Base-by-base conservation (phyloP, 495 filamentous ascomycete genomes). In the Hyaloscypha bicolor region DNA sequence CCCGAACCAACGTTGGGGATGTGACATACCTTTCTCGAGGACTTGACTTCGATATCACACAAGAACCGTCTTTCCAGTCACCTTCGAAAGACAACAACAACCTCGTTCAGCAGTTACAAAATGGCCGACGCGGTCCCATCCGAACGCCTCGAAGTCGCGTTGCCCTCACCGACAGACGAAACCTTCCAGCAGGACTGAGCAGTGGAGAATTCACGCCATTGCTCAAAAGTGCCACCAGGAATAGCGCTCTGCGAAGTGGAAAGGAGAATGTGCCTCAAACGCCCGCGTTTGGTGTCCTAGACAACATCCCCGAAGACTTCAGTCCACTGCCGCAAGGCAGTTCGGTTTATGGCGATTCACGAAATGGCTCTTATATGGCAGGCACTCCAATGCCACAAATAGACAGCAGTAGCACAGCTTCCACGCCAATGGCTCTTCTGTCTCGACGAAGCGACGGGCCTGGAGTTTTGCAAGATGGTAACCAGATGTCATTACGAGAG, bases 201-300 rank as follows among this genome's bases (percentile, higher is more conserved):
- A 89, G 87, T 60, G 86, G 85, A 56, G 96, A 99, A 68, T 99
- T 99, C 74, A 99, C 95, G 3, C 95, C 95, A 0, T 78, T 99
- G 63, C 86, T 99, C 75, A 94, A 93, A 79, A 96, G 91, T 65
- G 93, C 93, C 16, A 92, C 92, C 21, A 88, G 87, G 62, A 94
- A 94, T 72, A 93, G 89, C 69, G 83, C 88, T 39, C 79, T 90
- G 58, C 83, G 85, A 56, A 86, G 85, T 72, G 80, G 79, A 75
- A 85, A 80, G 81, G 87, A 75, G 76, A 83, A 77, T 63, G 82
- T 75, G 33, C 80, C 82, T 29, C 82, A 85, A 66, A 97, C 94
- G 4, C 94, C 94, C 1, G 87, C 85, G 6, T 90, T 86, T 62
- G 84, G 83, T 19, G 88, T 87, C 65, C 80, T 91, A 37, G 84